A percentile compares a stretch with the other conserved stretches of the same genome.
Conservation (phyloP, 2,329 filamentous ascomycete genomes). For the Sarocladium kiliense region DNA sequence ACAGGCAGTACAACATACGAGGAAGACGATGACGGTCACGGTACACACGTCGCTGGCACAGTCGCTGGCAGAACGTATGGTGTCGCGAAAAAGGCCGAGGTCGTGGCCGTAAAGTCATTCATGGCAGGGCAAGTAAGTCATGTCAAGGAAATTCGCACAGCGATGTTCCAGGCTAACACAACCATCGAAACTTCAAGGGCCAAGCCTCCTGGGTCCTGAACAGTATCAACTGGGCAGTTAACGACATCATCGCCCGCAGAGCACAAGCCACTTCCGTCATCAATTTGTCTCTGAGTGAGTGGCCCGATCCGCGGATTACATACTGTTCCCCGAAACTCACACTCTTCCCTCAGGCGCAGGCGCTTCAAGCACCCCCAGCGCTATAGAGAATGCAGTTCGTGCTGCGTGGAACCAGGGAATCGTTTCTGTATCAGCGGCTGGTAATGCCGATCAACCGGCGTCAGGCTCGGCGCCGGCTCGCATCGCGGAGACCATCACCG, state of each 20-base stretch:
- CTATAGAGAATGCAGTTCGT: constrained; percentile 45
- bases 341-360: not conserved
- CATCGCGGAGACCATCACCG: constrained; percentile 25
- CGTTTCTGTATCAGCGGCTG: constrained; percentile 49
- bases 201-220: constrained; percentile 24
- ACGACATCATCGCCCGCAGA: constrained; percentile 35
- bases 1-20: constrained; percentile 33
- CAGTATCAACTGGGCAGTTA: constrained; percentile 37
- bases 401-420: constrained; percentile 40
- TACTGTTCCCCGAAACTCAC: not conserved
- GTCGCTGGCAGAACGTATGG: constrained; percentile 52
- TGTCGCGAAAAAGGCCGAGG: constrained; percentile 47
- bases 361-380: constrained; percentile 21
- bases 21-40: constrained; percentile 51
- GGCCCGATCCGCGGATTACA: not conserved
- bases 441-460: constrained; percentile 39
- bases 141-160: too few relatives aligned
- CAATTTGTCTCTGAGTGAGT: constrained; percentile 49
- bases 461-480: constrained; percentile 25
- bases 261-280: constrained; percentile 39
- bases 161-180: not conserved
- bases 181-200: constrained; percentile 12
- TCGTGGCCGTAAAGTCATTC: constrained; percentile 50
- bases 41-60: constrained; percentile 51
- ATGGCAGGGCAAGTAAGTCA: constrained; percentile 19